Evolutionary conservation across 2,329 filamentous ascomycete species (phyloP).

Genomic region (Byssothecium circinans): DNA sequence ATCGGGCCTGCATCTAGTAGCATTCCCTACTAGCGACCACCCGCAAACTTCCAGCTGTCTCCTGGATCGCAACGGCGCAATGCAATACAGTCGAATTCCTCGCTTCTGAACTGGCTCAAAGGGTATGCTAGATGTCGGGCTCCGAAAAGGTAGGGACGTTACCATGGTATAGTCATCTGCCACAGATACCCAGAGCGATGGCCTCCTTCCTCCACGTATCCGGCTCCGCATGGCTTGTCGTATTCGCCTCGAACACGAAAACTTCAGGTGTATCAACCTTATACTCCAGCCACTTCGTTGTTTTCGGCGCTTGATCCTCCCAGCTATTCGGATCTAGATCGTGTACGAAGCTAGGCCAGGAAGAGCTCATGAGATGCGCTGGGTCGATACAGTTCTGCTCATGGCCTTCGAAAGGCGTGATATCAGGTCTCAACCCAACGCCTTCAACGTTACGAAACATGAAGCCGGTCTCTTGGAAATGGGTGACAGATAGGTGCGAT

Average conservation of each 20-base stretch:
- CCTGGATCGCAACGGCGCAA: too few relatives aligned
- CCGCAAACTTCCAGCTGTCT: too few relatives aligned
- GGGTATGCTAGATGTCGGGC: too few relatives aligned
- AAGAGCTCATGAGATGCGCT: constrained; percentile 47
- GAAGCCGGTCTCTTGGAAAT: constrained; percentile 57
- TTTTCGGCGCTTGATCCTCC: neutral
- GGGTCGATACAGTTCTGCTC: constrained; percentile 43
- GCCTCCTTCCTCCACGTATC: constrained; percentile 47
- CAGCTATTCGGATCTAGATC: constrained; percentile 37
- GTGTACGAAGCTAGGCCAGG: constrained; percentile 51
- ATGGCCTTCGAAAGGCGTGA: constrained; percentile 39
- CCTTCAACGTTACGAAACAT: constrained; percentile 51
- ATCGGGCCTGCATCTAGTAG: too few relatives aligned
- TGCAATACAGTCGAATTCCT: too few relatives aligned
- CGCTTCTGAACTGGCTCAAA: too few relatives aligned
- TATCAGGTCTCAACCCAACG: constrained; percentile 39
- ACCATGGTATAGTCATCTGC: constrained; percentile 4
- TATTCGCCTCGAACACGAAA: constrained; percentile 48
- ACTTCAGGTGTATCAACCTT: constrained; percentile 31
- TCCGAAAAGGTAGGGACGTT: too few relatives aligned
- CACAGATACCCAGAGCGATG: constrained; percentile 37
- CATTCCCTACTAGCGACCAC: too few relatives aligned
- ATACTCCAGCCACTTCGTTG: constrained; percentile 16
- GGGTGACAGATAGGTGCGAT: constrained; percentile 56
- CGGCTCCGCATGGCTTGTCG: constrained; percentile 31